Base-by-base conservation (phyloP, 495 filamentous ascomycete genomes). In the Penicillium simplicissimum region DNA sequence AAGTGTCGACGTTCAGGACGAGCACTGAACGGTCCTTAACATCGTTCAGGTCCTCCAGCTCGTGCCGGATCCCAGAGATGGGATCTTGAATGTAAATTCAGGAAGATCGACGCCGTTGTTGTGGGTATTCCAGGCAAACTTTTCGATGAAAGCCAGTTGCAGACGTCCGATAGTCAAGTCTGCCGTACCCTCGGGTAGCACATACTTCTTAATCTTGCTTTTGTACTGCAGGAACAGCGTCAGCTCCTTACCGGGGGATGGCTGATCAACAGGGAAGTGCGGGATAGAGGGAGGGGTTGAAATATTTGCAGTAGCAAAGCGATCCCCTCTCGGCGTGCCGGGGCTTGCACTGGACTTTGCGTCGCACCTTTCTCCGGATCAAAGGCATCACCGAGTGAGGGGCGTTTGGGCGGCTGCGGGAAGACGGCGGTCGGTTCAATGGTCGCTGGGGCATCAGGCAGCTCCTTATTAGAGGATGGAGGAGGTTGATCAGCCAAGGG, bases 21-120 rank as follows among this genome's bases (percentile, higher is more conserved):
- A 98, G 81, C 0, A 99, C 96, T 4, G 91, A 91, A 28, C 93
- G 87, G 71, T 99, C 94, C 75, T 96, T 97, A 59, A 99, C 90
- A 67, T 99, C 95, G n/a, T 76, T 85, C 25, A 98, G 77, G 73
- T 98, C 95, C 71, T 99, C 95, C 37, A 99, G 78, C 71, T 98
- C 95, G 71, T 99, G 92, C 21, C 95, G 90, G 25, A 97, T 90
- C 5, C 95, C 96, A 9, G 93, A 97, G 11, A 97, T 83, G 7
- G 94, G 87, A 72, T 98, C 95, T 74, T 98, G 96, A 40, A 98
- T 93, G 73, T 98, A 97, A 33, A 98, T 97, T 98, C 95, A 0
- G 95, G 95, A 33, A 98, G 79, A 67, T 98, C 95, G 13, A 86
- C 87, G 23, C 96, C 95, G 70, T 98, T 94, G 66, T 88, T 90